Percentiles rank a stretch among this genome's conserved stretches.
phyloP scores from a whole-genome alignment of 1,284 basidiomycete species.

The Pterulicium gracile region DNA sequence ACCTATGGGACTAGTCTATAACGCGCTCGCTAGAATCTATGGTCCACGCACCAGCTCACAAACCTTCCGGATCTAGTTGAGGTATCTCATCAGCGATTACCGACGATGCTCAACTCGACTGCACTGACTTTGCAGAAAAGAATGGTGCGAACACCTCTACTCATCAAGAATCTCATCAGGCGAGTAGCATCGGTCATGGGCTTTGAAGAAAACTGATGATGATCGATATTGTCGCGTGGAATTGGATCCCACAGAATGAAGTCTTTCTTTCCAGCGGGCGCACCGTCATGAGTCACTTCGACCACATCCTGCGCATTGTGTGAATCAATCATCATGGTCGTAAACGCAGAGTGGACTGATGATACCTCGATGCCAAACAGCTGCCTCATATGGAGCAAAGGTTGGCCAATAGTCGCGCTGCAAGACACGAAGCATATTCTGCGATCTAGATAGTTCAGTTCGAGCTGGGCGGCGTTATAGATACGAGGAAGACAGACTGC shows the following conservation, averaged over 20 bases:
- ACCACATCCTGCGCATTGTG: conserved; percentile 33
- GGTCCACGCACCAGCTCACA: conserved; percentile 66
- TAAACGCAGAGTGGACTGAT: too few relatives aligned
- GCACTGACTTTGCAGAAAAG: conserved; percentile 73
- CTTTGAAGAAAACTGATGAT: conserved; percentile 46
- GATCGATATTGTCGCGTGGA: conserved; percentile 46
- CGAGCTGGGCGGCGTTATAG: neutral
- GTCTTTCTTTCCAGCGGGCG: conserved; percentile 74
- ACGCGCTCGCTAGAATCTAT: neutral
- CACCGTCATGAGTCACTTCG: conserved; percentile 71
- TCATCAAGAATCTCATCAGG: conserved; percentile 77
- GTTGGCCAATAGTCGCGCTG: conserved; percentile 81
- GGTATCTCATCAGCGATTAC: neutral
- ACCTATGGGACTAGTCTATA: neutral
- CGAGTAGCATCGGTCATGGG: conserved; percentile 64
- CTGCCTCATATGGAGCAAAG: conserved; percentile 63
- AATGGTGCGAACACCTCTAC: conserved; percentile 72
- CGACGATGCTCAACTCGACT: neutral
- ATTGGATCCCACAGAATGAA: conserved; percentile 74
- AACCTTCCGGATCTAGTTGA: conserved; percentile 55
- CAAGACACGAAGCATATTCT: conserved; percentile 72
- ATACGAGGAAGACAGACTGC: conserved; percentile 48
- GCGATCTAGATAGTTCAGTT: conserved; percentile 31
- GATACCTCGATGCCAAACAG: conserved; percentile 63
- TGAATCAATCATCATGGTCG: neutral